A percentile compares a stretch with the other conserved stretches of the same genome.
Conservation (phyloP, 176 grass and related monocot species). For the Oropetium thomaeum region DNA sequence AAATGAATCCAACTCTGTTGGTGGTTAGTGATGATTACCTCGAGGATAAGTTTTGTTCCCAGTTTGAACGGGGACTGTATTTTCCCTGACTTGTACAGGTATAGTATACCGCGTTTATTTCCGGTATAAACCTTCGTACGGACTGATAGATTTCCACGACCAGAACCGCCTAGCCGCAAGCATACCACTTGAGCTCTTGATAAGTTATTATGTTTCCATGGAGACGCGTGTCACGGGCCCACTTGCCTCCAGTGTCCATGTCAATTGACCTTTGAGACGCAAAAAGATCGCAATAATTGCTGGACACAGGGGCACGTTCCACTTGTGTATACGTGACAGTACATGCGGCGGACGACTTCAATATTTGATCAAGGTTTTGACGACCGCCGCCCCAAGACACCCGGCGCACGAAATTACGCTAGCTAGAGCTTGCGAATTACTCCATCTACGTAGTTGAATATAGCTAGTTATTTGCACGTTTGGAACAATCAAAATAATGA, state of each 20-base stretch:
- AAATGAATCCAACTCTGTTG: background rate
- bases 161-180: background rate
- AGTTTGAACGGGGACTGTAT: background rate
- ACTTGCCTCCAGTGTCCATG: constrained; percentile 15
- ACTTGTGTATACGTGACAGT: constrained; percentile 18
- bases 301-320: background rate
- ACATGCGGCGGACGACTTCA: background rate
- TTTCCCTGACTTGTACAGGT: background rate
- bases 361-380: constrained; percentile 26
- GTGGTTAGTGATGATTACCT: too few species aligned
- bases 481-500: background rate
- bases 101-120: background rate
- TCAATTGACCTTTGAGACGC: constrained; percentile 20
- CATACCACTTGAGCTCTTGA: background rate
- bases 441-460: background rate
- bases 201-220: background rate
- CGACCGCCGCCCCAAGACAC: background rate
- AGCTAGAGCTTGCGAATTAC: background rate
- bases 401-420: background rate
- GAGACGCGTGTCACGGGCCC: background rate
- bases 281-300: constrained; percentile 26
- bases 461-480: background rate
- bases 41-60: background rate
- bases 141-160: background rate
- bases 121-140: background rate